phyloP scores from a whole-genome alignment of 1,139 yeast genomes.

The Pichiaceae sp. region DNA sequence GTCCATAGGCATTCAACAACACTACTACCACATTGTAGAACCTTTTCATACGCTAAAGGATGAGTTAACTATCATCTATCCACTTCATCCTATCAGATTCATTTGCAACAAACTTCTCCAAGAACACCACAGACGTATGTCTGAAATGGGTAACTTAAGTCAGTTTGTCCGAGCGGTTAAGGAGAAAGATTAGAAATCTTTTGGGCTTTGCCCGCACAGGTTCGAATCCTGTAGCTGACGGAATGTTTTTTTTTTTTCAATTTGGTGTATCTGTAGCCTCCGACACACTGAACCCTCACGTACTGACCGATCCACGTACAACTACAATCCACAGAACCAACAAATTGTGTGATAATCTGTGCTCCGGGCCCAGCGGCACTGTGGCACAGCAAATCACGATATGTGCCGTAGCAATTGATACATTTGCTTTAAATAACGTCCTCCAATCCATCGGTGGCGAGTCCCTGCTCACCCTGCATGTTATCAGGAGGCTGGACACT shows the following conservation, averaged over 20 bases:
- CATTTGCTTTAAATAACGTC: conserved; percentile 23
- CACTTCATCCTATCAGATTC: neutral
- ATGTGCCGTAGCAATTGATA: too few species aligned
- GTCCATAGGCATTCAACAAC: neutral
- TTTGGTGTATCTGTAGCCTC: neutral
- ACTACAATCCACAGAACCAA: too few species aligned
- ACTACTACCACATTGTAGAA: neutral
- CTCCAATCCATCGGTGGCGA: conserved; percentile 31
- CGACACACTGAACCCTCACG: too few species aligned
- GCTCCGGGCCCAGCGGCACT: too few species aligned
- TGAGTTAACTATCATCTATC: neutral
- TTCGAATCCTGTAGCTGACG: conserved; percentile 33
- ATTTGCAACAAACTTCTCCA: neutral
- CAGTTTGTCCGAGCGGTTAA: conserved; percentile 31
- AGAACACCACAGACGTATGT: too few species aligned
- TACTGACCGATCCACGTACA: too few species aligned
- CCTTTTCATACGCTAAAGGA: neutral
- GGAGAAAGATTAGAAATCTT: conserved; percentile 34
- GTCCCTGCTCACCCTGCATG: conserved; percentile 49
- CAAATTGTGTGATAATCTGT: too few species aligned
- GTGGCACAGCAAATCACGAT: too few species aligned
- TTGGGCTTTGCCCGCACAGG: conserved; percentile 34
- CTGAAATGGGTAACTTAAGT: neutral
- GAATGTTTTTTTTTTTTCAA: conserved; percentile 1
- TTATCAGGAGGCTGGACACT: conserved; percentile 66